Conservation (phyloP, 1,284 basidiomycete species). For the Amylostereum areolatum region DNA sequence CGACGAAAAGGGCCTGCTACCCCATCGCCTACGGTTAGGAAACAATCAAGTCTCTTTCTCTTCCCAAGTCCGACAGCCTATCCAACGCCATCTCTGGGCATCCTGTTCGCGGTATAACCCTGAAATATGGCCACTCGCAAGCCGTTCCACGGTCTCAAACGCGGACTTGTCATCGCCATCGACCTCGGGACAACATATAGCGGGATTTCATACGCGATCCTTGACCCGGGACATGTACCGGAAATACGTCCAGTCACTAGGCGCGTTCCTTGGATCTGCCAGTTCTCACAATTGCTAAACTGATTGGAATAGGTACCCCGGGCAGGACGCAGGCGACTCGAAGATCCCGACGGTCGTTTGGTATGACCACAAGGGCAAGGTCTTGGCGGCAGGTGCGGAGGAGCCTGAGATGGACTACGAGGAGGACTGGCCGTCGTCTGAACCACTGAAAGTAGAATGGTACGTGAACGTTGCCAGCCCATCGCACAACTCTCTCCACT, state of each 20-base stretch:
- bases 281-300: background rate
- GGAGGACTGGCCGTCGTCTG: conserved; percentile 19
- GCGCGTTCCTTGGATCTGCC: background rate
- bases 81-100: too few species aligned
- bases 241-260: conserved; percentile 12
- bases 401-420: conserved; percentile 22
- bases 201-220: conserved; percentile 14
- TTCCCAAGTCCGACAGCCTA: too few species aligned
- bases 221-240: conserved; percentile 15
- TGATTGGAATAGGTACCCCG: conserved; percentile 7
- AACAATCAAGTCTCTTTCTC: too few species aligned
- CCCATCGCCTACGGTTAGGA: too few species aligned
- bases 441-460: conserved; percentile 23
- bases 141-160: background rate
- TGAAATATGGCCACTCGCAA: background rate
- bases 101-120: too few species aligned
- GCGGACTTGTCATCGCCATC: conserved; percentile 13
- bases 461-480: conserved; percentile 4
- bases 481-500: background rate
- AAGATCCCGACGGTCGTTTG: conserved; percentile 31
- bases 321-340: conserved; percentile 18
- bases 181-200: conserved; percentile 16
- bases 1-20: too few species aligned
- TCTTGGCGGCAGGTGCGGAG: conserved; percentile 28
- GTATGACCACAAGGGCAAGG: conserved; percentile 24